Percentiles rank a stretch among this genome's conserved stretches.
Conservation (phyloP, 164 flowering plant genomes). For the Annona squamosa region DNA sequence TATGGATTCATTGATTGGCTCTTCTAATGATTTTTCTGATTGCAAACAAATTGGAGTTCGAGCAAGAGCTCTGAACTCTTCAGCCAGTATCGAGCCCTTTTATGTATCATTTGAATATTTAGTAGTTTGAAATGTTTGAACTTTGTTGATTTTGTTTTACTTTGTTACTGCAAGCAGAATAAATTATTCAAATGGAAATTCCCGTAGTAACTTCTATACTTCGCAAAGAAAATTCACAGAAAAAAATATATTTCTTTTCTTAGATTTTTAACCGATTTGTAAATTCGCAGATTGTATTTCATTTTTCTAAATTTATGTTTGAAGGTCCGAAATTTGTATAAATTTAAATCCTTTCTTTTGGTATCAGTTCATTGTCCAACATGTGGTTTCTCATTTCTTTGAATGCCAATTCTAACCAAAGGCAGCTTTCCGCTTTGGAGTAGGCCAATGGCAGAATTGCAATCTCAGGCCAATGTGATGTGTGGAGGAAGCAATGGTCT, state of each 20-base stretch:
- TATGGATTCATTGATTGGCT: background rate
- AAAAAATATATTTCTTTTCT: too few relatives aligned
- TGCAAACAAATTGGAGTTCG: background rate
- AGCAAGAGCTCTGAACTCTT: background rate
- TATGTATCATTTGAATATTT: too few relatives aligned
- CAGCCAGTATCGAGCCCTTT: background rate
- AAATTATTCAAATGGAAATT: background rate
- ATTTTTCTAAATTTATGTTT: background rate
- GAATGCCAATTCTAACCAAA: constrained; percentile 1
- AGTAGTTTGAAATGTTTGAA: too few relatives aligned
- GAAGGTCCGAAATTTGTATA: background rate
- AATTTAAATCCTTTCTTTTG: background rate
- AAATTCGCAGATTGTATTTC: background rate
- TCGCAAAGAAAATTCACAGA: too few relatives aligned
- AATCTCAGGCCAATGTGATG: constrained; percentile 29
- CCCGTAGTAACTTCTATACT: too few relatives aligned
- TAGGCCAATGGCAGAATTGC: constrained; percentile 33
- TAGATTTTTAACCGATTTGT: too few relatives aligned
- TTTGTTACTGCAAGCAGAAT: background rate
- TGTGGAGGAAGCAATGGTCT: constrained; percentile 18
- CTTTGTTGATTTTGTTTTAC: constrained; percentile 7
- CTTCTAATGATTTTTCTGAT: background rate
- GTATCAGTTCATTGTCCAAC: background rate
- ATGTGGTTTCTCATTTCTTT: background rate
- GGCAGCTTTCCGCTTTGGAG: background rate